Evolutionary conservation across 2,329 filamentous ascomycete genomes (phyloP).

Genomic region (Talaromyces amestolkiae): DNA sequence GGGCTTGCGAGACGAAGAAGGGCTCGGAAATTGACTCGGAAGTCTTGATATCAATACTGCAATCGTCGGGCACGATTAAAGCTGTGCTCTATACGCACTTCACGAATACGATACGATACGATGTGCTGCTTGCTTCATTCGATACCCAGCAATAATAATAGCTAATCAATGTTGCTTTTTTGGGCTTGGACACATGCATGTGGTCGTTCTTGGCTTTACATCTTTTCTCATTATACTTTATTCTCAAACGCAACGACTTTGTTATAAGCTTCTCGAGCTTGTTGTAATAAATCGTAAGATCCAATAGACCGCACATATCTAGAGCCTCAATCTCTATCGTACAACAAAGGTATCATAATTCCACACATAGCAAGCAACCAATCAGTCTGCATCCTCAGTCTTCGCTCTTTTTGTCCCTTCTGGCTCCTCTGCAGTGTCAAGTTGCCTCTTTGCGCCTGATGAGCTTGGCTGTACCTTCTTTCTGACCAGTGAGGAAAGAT

Average conservation of each 20-base stretch:
- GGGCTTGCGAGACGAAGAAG: conserved; percentile 48
- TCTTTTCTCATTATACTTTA: background rate
- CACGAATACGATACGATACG: background rate
- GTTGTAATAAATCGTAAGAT: background rate
- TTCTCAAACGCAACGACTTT: background rate
- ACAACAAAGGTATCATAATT: conserved; percentile 16
- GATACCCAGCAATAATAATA: conserved; percentile 15
- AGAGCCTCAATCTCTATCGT: background rate
- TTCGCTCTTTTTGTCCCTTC: conserved; percentile 20
- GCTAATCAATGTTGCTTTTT: background rate
- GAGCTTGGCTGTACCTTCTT: conserved; percentile 46
- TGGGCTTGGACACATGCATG: background rate
- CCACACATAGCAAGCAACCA: background rate
- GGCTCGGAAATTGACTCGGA: conserved; percentile 36
- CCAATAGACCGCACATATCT: background rate
- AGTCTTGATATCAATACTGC: background rate
- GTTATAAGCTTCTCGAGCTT: background rate
- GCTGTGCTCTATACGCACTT: conserved; percentile 1
- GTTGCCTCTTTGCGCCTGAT: conserved; percentile 31
- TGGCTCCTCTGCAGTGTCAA: conserved; percentile 22
- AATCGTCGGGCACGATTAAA: background rate
- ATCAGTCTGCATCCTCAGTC: conserved; percentile 16
- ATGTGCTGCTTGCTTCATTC: background rate
- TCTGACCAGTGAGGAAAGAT: conserved; percentile 59
- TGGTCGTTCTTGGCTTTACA: background rate